Percentiles rank a stretch among this genome's conserved stretches.
phyloP scores from a whole-genome alignment of 164 flowering plant genomes.

The Litsea cubeba region DNA sequence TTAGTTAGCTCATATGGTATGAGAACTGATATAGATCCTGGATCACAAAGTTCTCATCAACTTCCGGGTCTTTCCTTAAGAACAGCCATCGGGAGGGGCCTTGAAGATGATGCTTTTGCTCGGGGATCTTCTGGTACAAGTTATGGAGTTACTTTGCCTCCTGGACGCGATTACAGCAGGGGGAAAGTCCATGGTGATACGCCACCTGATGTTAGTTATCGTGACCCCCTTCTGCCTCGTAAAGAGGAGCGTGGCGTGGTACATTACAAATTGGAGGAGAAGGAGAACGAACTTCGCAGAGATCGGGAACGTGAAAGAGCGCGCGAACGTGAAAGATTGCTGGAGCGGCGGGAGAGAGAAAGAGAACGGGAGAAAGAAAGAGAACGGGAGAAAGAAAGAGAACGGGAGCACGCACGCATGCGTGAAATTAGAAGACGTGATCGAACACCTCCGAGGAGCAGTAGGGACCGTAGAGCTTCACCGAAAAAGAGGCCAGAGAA shows the following conservation, averaged over 20 bases:
- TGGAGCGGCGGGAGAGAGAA: slow-evolving; percentile 41
- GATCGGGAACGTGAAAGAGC: slow-evolving; percentile 69
- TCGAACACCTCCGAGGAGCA: slow-evolving; percentile 58
- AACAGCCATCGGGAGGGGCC: slow-evolving; percentile 67
- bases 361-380: slow-evolving; percentile 31
- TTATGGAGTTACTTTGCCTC: slow-evolving; percentile 96
- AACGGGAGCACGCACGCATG: slow-evolving; percentile 36
- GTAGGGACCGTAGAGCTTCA: slow-evolving; percentile 66
- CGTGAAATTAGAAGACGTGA: slow-evolving; percentile 65
- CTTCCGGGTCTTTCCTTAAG: slow-evolving; percentile 36
- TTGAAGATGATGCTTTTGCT: slow-evolving; percentile 60
- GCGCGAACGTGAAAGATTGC: slow-evolving; percentile 20
- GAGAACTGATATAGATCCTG: slow-evolving; percentile 68
- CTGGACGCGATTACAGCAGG: slow-evolving; percentile 85
- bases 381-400: slow-evolving; percentile 17
- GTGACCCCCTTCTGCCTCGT: slow-evolving; percentile 42
- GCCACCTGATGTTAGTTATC: slow-evolving; percentile 63
- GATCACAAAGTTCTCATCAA: slow-evolving; percentile 39
- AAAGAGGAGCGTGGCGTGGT: slow-evolving; percentile 36
- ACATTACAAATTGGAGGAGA: slow-evolving; percentile 52
- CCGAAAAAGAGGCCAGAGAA: slow-evolving; percentile 39
- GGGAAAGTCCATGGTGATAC: slow-evolving; percentile 75
- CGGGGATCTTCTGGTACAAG: slow-evolving; percentile 74
- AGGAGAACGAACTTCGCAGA: slow-evolving; percentile 53
- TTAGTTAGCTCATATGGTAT: slow-evolving; percentile 54